These are phyloP conservation scores for Fusarium guadeloupense DNA, from an alignment of 2,329 filamentous ascomycete genomes.

Conservation along the genomic window DNA sequence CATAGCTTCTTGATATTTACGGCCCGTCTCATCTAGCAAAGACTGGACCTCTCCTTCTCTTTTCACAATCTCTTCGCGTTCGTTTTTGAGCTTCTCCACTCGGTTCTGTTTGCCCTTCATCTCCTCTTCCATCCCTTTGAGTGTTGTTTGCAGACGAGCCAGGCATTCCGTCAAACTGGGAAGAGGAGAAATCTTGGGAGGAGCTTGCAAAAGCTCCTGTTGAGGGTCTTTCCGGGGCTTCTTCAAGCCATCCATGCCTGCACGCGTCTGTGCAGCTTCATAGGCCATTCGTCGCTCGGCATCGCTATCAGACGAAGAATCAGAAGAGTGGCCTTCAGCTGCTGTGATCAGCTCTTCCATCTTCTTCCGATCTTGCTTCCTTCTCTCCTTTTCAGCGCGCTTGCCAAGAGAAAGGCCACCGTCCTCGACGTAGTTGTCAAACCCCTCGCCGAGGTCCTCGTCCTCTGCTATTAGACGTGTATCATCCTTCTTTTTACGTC, in stretches of 20 bases:
- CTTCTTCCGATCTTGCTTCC: conserved; percentile 72
- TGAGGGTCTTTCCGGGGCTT: conserved; percentile 52
- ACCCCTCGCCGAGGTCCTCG: conserved; percentile 92
- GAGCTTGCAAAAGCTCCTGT: conserved; percentile 62
- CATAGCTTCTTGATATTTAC: conserved; percentile 63
- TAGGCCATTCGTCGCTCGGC: conserved; percentile 81
- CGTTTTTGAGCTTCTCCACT: conserved; percentile 72
- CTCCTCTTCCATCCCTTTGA: conserved; percentile 71
- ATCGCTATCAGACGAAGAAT: conserved; percentile 74
- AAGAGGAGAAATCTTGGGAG: conserved; percentile 79
- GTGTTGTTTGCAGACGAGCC: conserved; percentile 67
- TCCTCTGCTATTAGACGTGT: conserved; percentile 84
- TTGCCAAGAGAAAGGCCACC: conserved; percentile 80
- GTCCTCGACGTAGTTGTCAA: conserved; percentile 90
- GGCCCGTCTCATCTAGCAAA: conserved; percentile 81
- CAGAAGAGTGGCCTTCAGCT: conserved; percentile 73
- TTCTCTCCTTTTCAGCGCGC: conserved; percentile 78
- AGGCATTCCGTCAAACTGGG: conserved; percentile 77
- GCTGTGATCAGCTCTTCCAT: conserved; percentile 86
- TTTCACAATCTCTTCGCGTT: conserved; percentile 72
- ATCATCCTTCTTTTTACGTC: conserved; percentile 69
- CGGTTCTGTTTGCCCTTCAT: conserved; percentile 68
- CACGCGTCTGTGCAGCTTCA: conserved; percentile 84
- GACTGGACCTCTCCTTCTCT: conserved; percentile 83
- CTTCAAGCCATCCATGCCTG: conserved; percentile 80